phyloP scores from a whole-genome alignment of 2,329 filamentous ascomycete genomes.

The Phaeosphaeria sp. region DNA sequence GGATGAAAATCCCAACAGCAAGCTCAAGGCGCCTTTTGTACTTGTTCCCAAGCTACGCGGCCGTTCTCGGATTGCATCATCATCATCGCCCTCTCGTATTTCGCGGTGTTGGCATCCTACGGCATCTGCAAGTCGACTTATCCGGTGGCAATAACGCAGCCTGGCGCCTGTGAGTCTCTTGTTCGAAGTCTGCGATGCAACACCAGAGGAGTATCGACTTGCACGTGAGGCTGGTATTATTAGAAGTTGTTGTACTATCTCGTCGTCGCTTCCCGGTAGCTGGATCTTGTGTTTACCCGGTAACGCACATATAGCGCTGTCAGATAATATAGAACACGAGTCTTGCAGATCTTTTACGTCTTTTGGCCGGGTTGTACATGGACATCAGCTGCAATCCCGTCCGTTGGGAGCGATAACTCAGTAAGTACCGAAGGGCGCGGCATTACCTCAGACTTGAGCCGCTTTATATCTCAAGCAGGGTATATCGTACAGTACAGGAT shows the following conservation, averaged over 20 bases:
- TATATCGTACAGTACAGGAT: background rate
- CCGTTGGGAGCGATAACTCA: background rate
- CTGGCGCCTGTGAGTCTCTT: background rate
- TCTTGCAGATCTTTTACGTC: constrained; percentile 7
- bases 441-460: too few species aligned
- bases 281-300: constrained; percentile 6
- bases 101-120: background rate
- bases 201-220: constrained; percentile 1
- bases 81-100: background rate
- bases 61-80: background rate
- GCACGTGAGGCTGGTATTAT: constrained; percentile 1
- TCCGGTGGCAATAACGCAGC: background rate
- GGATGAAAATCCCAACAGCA: background rate
- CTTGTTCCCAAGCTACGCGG: background rate
- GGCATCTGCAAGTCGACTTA: background rate
- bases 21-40: background rate
- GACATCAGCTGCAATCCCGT: background rate
- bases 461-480: background rate
- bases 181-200: constrained; percentile 7
- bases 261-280: constrained; percentile 1
- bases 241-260: background rate
- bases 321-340: constrained; percentile 3
- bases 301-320: background rate
- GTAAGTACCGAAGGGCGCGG: background rate
- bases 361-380: background rate